Percentiles rank a stretch among this genome's conserved stretches.
These are phyloP conservation scores for Plasmodiophora brassicae DNA, from an alignment of 208 protist species.

Conservation along the genomic window DNA sequence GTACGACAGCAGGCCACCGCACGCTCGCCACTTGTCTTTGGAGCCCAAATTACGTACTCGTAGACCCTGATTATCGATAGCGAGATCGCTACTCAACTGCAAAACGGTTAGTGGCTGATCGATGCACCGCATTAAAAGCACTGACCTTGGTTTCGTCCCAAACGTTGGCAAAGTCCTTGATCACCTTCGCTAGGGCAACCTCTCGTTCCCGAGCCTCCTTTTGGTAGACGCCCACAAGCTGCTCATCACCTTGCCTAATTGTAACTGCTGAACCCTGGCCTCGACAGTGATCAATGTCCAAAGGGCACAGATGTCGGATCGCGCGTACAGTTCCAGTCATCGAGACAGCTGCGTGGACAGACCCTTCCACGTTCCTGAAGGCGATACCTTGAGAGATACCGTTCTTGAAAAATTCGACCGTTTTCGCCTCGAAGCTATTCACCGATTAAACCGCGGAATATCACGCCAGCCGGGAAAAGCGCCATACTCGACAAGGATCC, in stretches of 20 bases:
- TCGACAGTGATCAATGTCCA: too few relatives aligned
- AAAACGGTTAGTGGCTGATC: not conserved
- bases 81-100: constrained; percentile 17
- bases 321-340: not conserved
- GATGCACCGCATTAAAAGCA: not conserved
- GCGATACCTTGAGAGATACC: constrained; percentile 29
- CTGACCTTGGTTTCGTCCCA: constrained; percentile 29
- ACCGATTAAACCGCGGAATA: not conserved
- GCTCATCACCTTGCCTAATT: not conserved
- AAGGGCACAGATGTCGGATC: too few relatives aligned
- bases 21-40: constrained; percentile 40
- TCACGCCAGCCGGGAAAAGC: not conserved
- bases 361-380: constrained; percentile 17
- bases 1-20: constrained; percentile 23
- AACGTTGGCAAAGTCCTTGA: constrained; percentile 13
- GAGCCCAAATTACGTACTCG: constrained; percentile 15
- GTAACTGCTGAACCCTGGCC: not conserved
- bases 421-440: constrained; percentile 19
- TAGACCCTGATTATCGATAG: constrained; percentile 1
- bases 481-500: not conserved
- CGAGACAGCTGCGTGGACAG: constrained; percentile 20
- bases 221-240: not conserved
- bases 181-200: not conserved
- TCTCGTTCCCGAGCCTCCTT: constrained; percentile 14
- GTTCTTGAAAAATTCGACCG: constrained; percentile 35